phyloP scores from a whole-genome alignment of 768 basidiomycete genomes.

The Trametes maxima region DNA sequence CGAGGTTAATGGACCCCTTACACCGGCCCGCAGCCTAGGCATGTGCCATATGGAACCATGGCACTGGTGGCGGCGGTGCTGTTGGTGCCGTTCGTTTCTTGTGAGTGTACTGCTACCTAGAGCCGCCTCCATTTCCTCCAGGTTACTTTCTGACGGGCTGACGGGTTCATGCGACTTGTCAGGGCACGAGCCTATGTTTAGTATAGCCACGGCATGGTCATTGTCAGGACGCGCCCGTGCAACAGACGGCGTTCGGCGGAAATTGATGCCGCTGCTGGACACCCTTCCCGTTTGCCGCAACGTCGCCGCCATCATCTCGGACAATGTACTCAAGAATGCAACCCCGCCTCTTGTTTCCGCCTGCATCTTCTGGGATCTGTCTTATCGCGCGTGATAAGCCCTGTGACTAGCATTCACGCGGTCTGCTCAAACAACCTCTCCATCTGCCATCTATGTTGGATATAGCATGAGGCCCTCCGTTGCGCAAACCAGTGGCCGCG shows the following conservation, averaged over 20 bases:
- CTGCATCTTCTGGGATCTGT: conserved; percentile 7
- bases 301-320: conserved; percentile 10
- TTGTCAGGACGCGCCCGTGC: no score
- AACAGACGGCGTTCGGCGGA: neutral
- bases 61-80: no score
- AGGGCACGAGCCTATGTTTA: no score
- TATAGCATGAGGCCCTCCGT: neutral
- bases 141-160: no score
- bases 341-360: neutral
- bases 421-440: neutral
- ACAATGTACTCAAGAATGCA: conserved; percentile 3
- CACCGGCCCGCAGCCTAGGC: no score
- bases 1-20: no score
- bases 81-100: no score
- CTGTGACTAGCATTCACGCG: conserved; percentile 6
- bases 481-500: neutral
- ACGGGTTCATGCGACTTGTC: no score
- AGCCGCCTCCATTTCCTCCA: no score
- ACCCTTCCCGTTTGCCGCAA: neutral
- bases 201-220: no score
- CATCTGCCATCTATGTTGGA: neutral
- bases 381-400: conserved; percentile 17
- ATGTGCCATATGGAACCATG: no score
- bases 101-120: no score
- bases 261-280: neutral